phyloP scores from a whole-genome alignment of 2,329 filamentous ascomycete genomes.

The Colletotrichum liriopes region DNA sequence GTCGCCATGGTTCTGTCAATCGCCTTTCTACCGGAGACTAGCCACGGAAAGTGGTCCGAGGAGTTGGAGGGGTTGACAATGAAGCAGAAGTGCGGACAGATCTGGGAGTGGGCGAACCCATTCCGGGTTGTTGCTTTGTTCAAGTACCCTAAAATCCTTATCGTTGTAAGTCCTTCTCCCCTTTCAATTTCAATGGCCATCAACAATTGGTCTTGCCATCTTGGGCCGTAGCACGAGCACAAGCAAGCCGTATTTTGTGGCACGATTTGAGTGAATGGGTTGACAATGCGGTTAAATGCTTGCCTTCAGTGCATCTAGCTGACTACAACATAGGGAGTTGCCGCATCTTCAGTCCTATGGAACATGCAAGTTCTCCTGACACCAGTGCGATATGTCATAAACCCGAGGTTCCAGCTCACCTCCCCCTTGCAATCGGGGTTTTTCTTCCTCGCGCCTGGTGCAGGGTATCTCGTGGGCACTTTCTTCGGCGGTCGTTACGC shows the following conservation, averaged over 20 bases:
- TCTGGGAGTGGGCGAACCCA: slow-evolving; percentile 73
- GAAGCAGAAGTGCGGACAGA: slow-evolving; percentile 58
- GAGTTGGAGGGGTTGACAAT: slow-evolving; percentile 72
- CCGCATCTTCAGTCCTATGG: slow-evolving; percentile 75
- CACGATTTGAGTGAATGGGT: background rate
- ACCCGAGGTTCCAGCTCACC: slow-evolving; percentile 77
- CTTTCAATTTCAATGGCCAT: background rate
- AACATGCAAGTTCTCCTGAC: slow-evolving; percentile 81
- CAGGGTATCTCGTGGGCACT: slow-evolving; percentile 76
- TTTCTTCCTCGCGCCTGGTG: slow-evolving; percentile 80
- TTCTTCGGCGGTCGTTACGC: slow-evolving; percentile 80
- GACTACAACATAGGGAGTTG: slow-evolving; percentile 55
- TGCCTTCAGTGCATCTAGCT: slow-evolving; percentile 7
- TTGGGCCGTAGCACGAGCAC: too few relatives aligned
- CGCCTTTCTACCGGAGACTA: slow-evolving; percentile 78
- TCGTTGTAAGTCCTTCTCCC: slow-evolving; percentile 54
- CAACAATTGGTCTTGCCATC: background rate
- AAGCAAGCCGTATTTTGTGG: too few relatives aligned
- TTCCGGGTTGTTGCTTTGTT: slow-evolving; percentile 75
- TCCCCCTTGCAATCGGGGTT: slow-evolving; percentile 76
- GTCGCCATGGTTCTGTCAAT: slow-evolving; percentile 69
- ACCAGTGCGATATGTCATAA: slow-evolving; percentile 79
- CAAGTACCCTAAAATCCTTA: slow-evolving; percentile 75
- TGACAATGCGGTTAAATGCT: slow-evolving; percentile 3
- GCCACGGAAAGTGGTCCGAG: slow-evolving; percentile 72